Conservation (phyloP, 2,329 filamentous ascomycete species). For the Colletotrichum abscissum region DNA sequence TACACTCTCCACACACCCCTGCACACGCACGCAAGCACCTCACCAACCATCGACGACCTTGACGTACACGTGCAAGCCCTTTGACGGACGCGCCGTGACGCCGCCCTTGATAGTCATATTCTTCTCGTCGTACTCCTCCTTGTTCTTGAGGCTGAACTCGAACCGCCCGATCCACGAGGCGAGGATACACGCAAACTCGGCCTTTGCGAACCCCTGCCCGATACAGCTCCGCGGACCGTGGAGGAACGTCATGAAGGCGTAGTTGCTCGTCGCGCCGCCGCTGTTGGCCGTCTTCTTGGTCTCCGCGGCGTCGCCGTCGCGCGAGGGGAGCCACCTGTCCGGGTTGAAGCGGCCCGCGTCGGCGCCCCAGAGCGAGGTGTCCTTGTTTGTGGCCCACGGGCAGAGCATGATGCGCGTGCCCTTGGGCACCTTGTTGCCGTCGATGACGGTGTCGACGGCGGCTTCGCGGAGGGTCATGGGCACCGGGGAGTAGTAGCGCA, state of each 20-base stretch:
- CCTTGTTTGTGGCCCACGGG: slow-evolving; percentile 77
- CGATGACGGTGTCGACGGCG: slow-evolving; percentile 71
- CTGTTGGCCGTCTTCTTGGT: slow-evolving; percentile 61
- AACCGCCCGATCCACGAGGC: slow-evolving; percentile 83
- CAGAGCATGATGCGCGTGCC: slow-evolving; percentile 76
- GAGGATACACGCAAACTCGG: slow-evolving; percentile 86
- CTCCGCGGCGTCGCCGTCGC: slow-evolving; percentile 45
- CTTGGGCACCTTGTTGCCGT: slow-evolving; percentile 73
- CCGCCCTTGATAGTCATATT: slow-evolving; percentile 75
- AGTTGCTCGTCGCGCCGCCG: slow-evolving; percentile 81
- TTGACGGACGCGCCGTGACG: slow-evolving; percentile 78
- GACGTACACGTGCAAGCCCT: slow-evolving; percentile 77
- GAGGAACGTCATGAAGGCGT: slow-evolving; percentile 82
- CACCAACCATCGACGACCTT: slow-evolving; percentile 48
- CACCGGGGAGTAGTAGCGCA: slow-evolving; percentile 80
- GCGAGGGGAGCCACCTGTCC: slow-evolving; percentile 75
- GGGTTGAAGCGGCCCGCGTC: slow-evolving; percentile 83
- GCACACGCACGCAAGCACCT: background rate
- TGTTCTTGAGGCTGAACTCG: slow-evolving; percentile 66
- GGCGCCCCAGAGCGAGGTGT: slow-evolving; percentile 77
- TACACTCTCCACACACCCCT: too few relatives aligned
- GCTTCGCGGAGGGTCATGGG: slow-evolving; percentile 77
- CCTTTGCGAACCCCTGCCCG: slow-evolving; percentile 81
- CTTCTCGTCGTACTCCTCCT: slow-evolving; percentile 73
- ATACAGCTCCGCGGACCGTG: slow-evolving; percentile 91